Evolutionary conservation across 306 rosid species (phyloP), one percentile per base, ranked within the genome.

Genomic region (Mucuna pruriens): DNA sequence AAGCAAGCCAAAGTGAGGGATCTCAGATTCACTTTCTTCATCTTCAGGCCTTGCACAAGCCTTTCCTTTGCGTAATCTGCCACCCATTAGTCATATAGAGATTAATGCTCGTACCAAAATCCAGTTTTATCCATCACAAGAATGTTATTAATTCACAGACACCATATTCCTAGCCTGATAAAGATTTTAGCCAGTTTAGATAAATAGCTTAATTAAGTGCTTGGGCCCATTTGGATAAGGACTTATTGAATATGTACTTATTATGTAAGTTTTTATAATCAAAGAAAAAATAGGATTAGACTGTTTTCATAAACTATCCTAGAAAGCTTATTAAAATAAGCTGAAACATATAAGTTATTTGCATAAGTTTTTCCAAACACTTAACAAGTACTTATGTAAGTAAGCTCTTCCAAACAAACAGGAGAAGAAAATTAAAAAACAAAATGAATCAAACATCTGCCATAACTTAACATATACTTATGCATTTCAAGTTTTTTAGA

Each of bases 61-160:
- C 84, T 95, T 95, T 85, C 98, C 98, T 84, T 95, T 95, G 54
- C 94, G 94, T 83, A 95, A 83, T 88, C 98, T 95, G 90, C 80
- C 74, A 77, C 23, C 63, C 39, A 74, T 79, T 77, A 40, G 55
- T 71, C 44, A 76, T 66, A 29, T 42, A 9, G 40, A 77, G 81
- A 70, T 34, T 25, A 44, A 45, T 16, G 13, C 48, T 75, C 1
- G 17, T 26, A 55, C 79, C 78, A 70, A 71, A 60, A 62, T 52
- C 42, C 17, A 77, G 65, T 71, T 63, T 39, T 46, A 49, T 22
- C 0, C 44, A 64, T 48, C 46, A 71, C 9, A 5, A 46, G 26
- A 67, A 23, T 46, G 6, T 42, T 13, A 51, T 60, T 12, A 60
- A 15, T 38, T 15, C 36, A 38, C 34, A 39, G 34, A 67, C 52